Evolutionary conservation across 1,284 basidiomycete genomes (phyloP), one percentile per base, ranked within the genome.

Genomic region (Cryptococcus hybrid): DNA sequence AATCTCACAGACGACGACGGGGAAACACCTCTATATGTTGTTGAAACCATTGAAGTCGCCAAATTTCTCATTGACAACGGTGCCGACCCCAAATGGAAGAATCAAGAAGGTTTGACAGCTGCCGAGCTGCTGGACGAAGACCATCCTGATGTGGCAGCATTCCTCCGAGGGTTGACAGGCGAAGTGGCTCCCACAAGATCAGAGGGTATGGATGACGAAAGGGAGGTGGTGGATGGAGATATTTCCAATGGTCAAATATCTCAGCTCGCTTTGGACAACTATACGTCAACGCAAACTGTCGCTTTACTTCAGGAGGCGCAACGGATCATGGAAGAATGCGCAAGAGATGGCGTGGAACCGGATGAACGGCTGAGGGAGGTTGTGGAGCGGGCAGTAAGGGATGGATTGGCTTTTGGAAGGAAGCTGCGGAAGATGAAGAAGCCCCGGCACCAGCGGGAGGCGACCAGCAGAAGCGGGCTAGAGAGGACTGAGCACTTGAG

Each of bases 1-100:
- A 93, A 96, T 71, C 77, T 92, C 57, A 82, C 85, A 3, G 92
- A 96, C 73, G 82, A 82, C 52, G 93, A 96, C 72, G 89, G 89
- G 15, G 92, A 95, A 72, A 94, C 92, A 3, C 92, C 92, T 7
- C 80, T 96, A 13, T 96, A 88, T 79, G 88, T 89, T n/a, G 89
- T 90, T 52, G 92, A 96, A 78, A 84, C 84, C 66, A 71, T 90
- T 53, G 84, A 86, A 53, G 89, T 89, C 0, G 92, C 92, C 0
- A 81, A 80, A 36, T 89, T 84, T 76, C 84, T 95, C 56, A 80
- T 96, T 57, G 83, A 88, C 59, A 85, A 88, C 59, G 92, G 92
- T n/a, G 92, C 91, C 1, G 75, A 82, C 52, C 77, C 87, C 5
- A 79, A 82, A 63, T 78, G 81, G 61, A 80, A 76, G 56, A 95